phyloP scores from a whole-genome alignment of 768 basidiomycete species.

The Sporobolomyces pararoseus region DNA sequence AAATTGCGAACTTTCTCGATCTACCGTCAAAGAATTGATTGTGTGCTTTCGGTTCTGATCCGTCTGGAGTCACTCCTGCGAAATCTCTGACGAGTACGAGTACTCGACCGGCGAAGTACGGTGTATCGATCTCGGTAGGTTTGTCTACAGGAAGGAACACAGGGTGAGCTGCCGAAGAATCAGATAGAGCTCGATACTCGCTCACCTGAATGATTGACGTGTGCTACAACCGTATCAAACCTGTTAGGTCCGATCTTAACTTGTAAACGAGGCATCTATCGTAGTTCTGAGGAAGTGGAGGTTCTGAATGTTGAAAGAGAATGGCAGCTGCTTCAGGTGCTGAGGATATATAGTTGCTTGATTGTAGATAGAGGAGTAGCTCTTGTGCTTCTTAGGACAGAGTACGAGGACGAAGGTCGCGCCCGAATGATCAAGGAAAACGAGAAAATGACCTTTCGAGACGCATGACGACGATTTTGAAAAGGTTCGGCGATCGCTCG shows the following conservation, averaged over 20 bases:
- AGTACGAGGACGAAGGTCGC: no score
- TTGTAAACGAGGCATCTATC: constrained; percentile 13
- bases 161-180: background rate
- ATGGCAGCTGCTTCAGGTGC: no score
- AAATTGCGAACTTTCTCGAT: constrained; percentile 40
- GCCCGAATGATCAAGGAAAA: no score
- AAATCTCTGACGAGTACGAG: constrained; percentile 43
- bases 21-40: constrained; percentile 40
- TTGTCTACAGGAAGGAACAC: background rate
- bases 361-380: no score
- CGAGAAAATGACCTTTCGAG: no score
- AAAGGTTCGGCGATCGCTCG: no score
- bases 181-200: background rate
- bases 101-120: constrained; percentile 41
- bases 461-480: no score
- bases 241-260: constrained; percentile 4
- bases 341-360: no score
- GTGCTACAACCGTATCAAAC: background rate
- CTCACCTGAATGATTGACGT: constrained; percentile 14
- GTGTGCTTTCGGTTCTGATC: constrained; percentile 31
- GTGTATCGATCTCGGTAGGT: constrained; percentile 43
- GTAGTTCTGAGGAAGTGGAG: no score
- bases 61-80: constrained; percentile 41
- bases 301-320: no score
- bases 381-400: no score